phyloP scores from a whole-genome alignment of 306 rosid species.

The Luffa aegyptiaca region DNA sequence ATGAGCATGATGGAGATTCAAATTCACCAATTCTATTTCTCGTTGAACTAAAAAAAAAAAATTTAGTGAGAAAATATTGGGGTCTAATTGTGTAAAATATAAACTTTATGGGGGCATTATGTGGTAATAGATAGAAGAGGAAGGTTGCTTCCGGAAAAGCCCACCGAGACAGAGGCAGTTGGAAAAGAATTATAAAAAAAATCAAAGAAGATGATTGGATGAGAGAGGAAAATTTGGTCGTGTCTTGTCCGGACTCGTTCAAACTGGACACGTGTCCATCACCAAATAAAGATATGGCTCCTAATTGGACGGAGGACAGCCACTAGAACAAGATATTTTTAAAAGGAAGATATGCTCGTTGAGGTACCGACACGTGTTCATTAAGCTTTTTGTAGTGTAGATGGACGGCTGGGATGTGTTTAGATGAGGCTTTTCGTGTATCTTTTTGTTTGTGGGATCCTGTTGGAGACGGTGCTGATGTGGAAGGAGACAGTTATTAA shows the following conservation, averaged over 20 bases:
- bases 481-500: not conserved
- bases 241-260: not conserved
- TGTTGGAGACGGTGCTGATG: conserved; percentile 4
- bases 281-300: not conserved
- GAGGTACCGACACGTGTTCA: not conserved
- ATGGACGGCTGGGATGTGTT: conserved; percentile 6
- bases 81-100: not conserved
- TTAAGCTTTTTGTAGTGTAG: not conserved
- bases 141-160: not conserved
- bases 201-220: not conserved
- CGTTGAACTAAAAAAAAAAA: not conserved
- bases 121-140: not conserved
- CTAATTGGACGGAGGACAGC: not conserved
- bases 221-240: not conserved
- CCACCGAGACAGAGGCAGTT: not conserved
- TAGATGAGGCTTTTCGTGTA: not conserved
- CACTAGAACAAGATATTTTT: conserved; percentile 1
- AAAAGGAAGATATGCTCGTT: not conserved
- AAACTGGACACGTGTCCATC: conserved; percentile 2
- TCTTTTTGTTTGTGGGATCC: not conserved
- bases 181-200: not conserved
- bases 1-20: too few species aligned
- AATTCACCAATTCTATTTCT: too few species aligned
- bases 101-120: not conserved
- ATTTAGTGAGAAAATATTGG: not conserved